Conservation (phyloP, 164 flowering plant species). For the Macadamia integrifolia region DNA sequence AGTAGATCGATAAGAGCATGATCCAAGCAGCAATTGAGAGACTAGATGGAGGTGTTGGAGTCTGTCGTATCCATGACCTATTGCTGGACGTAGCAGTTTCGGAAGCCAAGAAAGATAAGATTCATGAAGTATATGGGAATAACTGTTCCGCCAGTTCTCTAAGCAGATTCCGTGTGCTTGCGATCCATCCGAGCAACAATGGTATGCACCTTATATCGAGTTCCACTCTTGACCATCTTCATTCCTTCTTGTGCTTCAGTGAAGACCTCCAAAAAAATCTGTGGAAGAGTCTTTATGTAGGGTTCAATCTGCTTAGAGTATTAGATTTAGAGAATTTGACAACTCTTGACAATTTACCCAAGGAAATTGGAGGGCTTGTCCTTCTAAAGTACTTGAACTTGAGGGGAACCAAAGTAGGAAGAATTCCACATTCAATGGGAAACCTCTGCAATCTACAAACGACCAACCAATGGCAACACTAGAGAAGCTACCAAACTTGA, state of each 20-base stretch:
- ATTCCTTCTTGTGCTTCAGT: conserved; percentile 2
- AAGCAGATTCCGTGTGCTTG: background rate
- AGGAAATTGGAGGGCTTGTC: conserved; percentile 14
- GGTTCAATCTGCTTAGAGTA: conserved; percentile 7
- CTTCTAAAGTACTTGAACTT: conserved; percentile 26
- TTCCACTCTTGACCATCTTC: conserved; percentile 3
- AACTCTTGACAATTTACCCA: background rate
- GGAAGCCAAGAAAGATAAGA: background rate
- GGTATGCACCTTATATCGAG: background rate
- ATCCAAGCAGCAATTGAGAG: too few species aligned
- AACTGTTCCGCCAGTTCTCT: background rate
- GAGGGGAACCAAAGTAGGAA: too few species aligned
- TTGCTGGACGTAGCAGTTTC: background rate
- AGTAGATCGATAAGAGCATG: background rate
- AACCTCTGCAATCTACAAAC: conserved; percentile 13
- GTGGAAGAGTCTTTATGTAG: too few species aligned
- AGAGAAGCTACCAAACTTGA: too few species aligned
- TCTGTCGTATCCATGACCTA: conserved; percentile 8
- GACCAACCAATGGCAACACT: too few species aligned
- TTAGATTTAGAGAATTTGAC: background rate
- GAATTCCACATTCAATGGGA: conserved; percentile 19
- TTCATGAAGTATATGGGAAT: background rate
- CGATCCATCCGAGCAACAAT: background rate
- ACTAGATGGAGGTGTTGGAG: background rate
- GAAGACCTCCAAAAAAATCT: too few species aligned